Evolutionary conservation across 768 basidiomycete genomes (phyloP), one percentile per base, ranked within the genome.

Genomic region (Amyloporia xantha): DNA sequence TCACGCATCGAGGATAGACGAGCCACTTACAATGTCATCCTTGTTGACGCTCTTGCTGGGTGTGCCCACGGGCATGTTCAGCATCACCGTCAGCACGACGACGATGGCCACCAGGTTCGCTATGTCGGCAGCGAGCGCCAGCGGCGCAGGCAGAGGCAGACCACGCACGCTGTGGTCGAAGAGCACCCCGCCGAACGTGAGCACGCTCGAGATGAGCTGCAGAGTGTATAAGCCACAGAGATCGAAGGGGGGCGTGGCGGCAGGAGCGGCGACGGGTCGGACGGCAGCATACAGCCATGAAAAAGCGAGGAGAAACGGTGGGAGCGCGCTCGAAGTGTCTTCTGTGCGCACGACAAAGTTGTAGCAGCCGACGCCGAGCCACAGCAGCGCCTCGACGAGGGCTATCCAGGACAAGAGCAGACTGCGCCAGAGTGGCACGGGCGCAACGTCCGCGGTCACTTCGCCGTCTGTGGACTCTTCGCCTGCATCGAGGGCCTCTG

Each of bases 271-370:
- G 12, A 83, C 66, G 1, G 83, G 78, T 40, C 79, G 78, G 19
- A 73, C 55, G 17, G 78, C 62, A 1, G 82, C 78, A 55, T 86
- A 89, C 33, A 85, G 61, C 89, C 89, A 91, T 3, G 78, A 67
- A 0, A 66, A 52, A 0, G 79, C 77, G 21, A 77, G 57, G 25
- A 84, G 59, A 41, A 84, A 66, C 0, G 73, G 66, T 5, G 68
- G 68, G 2, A 72, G 50, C 15, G 65, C 70, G 12, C 47, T 54
- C 68, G 73, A 73, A 1, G 54, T 25, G 7, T 58, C 47, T 24
- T 56, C 54, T 0, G 59, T 49, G 19, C 72, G 62, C 33, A 65
- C 65, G n/a, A 70, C 53, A 13, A 81, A 54, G 13, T 58, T 57
- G 60, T 78, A 89, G 5, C 78, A 76, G n/a, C 77, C 81, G 3